Base-by-base conservation (phyloP, 495 filamentous ascomycete species). In the Opeltia flavorubescens region DNA sequence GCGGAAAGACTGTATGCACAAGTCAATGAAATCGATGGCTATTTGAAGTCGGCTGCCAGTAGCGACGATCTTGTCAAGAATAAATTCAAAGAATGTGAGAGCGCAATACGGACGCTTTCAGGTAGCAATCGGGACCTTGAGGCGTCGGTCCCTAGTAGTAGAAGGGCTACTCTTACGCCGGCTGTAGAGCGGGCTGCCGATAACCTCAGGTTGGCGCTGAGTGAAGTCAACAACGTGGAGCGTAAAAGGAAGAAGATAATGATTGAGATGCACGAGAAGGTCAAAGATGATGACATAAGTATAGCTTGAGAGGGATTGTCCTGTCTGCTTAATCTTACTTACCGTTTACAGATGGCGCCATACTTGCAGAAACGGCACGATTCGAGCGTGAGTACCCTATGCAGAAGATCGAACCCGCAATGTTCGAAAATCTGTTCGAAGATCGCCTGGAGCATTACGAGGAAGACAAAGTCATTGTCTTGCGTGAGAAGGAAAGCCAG, bases 381-480 rank as follows among this genome's bases (percentile, higher is more conserved):
- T 65, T 98, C 4, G 89, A 98, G 64, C 78, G 87, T 5, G 77
- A 83, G 33, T 87, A 84, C 47, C 83, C 89, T 0, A 86, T 84
- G 70, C 86, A 84, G 27, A 72, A 77, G 25, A 80, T 98, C 39
- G 80, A 84, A 33, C 77, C 89, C 1, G 84, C 77, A 15, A 85
- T 95, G 48, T 98, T 98, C 54, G 91, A 95, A 54, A 76, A 78
- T 39, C 77, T 96, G 28, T 95, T 96, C 47, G 86, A 94, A 56
- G 71, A 83, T 42, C 79, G 86, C 2, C 71, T 98, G 8, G 69
- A 70, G 8, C 64, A 76, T n/a, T 98, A 96, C 56, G 80, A 91
- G 51, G 56, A 77, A 1, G 88, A 95, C 48, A 59, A 80, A 23
- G 70, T 78, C 5, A 76, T 77, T 50, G 60, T 95, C 1, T 68